These are phyloP conservation scores for Arctium lappa DNA, from an alignment of 129 eudicot species.

Conservation along the genomic window DNA sequence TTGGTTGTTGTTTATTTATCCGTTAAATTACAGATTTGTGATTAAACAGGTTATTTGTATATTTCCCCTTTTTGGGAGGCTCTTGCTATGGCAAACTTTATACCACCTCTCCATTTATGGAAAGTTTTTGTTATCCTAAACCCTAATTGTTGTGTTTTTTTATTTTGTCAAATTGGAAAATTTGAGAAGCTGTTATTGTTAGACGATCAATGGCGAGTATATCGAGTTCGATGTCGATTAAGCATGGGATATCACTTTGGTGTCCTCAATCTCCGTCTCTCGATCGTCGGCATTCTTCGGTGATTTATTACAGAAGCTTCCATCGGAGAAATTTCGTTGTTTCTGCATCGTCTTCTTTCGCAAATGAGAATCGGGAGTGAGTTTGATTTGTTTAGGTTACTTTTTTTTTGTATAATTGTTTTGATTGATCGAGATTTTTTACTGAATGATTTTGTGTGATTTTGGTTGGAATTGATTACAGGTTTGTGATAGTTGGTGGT, in stretches of 20 bases:
- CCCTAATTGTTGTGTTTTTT: conserved; percentile 20
- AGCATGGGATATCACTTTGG: conserved; percentile 56
- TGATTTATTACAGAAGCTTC: conserved; percentile 40
- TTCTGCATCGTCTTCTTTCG: conserved; percentile 63
- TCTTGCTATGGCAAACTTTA: no score
- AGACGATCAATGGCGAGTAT: conserved; percentile 59
- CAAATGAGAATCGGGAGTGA: conserved; percentile 88
- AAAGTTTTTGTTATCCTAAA: no score
- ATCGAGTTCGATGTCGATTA: conserved; percentile 51
- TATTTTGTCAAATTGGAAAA: conserved; percentile 12
- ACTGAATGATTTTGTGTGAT: neutral
- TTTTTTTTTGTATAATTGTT: neutral
- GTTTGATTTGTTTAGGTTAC: conserved; percentile 6
- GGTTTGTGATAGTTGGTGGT: conserved; percentile 96
- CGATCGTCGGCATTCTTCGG: conserved; percentile 23
- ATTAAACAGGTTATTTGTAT: no score
- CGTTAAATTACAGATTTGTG: no score
- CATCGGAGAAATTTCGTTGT: conserved; percentile 49
- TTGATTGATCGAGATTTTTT: neutral
- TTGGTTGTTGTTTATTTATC: no score
- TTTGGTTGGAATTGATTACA: conserved; percentile 21
- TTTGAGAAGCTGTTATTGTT: conserved; percentile 27
- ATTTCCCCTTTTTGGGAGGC: no score
- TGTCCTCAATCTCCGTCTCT: conserved; percentile 54
- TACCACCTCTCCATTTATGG: no score